A percentile compares a stretch with the other conserved stretches of the same genome.
These are phyloP conservation scores for Pseudonitzschia multistriata DNA, from an alignment of 108 stramenopile genomes.

Conservation along the genomic window DNA sequence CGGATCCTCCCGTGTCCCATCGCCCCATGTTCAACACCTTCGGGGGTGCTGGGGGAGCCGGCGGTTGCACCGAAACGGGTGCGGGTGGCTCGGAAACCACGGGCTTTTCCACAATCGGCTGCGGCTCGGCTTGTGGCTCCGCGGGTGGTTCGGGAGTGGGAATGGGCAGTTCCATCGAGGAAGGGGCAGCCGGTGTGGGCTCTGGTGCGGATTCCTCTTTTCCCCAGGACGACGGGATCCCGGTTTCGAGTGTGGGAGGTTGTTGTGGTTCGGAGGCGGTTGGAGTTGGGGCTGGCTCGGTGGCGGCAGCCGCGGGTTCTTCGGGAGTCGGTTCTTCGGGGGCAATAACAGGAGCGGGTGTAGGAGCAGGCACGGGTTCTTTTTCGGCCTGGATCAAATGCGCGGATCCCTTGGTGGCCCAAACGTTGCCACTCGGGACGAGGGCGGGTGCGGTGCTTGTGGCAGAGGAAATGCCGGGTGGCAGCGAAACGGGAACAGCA, in stretches of 20 bases:
- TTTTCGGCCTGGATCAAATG: slow-evolving; percentile 80
- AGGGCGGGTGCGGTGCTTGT: slow-evolving; percentile 21
- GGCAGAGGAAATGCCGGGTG: slow-evolving; percentile 33
- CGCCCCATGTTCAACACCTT: slow-evolving; percentile 86
- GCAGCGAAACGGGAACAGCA: not conserved
- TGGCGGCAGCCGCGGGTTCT: slow-evolving; percentile 4
- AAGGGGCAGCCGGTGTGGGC: slow-evolving; percentile 24
- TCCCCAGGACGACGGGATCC: slow-evolving; percentile 21
- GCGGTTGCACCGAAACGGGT: slow-evolving; percentile 28
- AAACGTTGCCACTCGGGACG: slow-evolving; percentile 68
- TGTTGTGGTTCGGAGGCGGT: not conserved
- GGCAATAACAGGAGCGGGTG: slow-evolving; percentile 16
- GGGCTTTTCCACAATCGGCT: slow-evolving; percentile 1
- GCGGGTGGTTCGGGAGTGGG: slow-evolving; percentile 12
- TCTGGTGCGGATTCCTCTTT: slow-evolving; percentile 14
- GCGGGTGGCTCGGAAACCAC: slow-evolving; percentile 18
- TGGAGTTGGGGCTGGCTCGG: slow-evolving; percentile 1
- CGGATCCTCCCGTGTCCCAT: slow-evolving; percentile 76
- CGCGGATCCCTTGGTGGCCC: slow-evolving; percentile 86
- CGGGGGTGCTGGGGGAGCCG: slow-evolving; percentile 35
- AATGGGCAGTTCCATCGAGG: slow-evolving; percentile 22
- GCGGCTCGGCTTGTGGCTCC: not conserved
- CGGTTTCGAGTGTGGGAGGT: slow-evolving; percentile 20
- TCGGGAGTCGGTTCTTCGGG: slow-evolving; percentile 3
- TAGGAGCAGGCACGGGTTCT: slow-evolving; percentile 41